Conservation (phyloP, 768 basidiomycete genomes). For the Kwoniella sp. region DNA sequence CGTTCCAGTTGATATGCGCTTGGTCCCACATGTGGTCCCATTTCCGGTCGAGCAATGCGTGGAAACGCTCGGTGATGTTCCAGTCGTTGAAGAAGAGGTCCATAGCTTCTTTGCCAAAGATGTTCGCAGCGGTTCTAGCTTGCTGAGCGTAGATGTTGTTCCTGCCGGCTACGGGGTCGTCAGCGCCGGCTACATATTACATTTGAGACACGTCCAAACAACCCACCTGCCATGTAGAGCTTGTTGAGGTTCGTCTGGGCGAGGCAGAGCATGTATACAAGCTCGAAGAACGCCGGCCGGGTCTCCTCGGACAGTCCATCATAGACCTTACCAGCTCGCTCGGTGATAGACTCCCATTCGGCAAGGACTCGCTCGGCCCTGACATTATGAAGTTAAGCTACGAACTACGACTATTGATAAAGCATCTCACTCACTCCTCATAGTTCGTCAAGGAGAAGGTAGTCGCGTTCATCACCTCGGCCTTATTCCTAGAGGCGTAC, state of each 20-base stretch:
- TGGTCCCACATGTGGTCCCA: constrained; percentile 78
- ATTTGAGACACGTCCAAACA: constrained; percentile 52
- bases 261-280: constrained; percentile 60
- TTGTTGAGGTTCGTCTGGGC: constrained; percentile 66
- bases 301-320: constrained; percentile 60
- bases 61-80: constrained; percentile 66
- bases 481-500: constrained; percentile 62
- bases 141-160: constrained; percentile 69
- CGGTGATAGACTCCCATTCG: constrained; percentile 62
- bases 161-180: constrained; percentile 55
- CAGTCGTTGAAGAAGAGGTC: constrained; percentile 66
- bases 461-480: constrained; percentile 67
- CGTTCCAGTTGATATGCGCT: constrained; percentile 60
- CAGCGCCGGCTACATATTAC: background rate
- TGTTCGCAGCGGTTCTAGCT: constrained; percentile 67
- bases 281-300: constrained; percentile 70
- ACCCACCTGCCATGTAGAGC: constrained; percentile 60
- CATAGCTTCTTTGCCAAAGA: constrained; percentile 63
- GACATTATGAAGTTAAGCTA: background rate
- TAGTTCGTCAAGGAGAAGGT: constrained; percentile 70
- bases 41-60: constrained; percentile 65
- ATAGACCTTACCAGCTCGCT: constrained; percentile 64
- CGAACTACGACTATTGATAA: background rate
- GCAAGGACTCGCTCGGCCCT: constrained; percentile 66
- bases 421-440: constrained; percentile 63